Evolutionary conservation across 1,284 basidiomycete genomes (phyloP), one percentile per base, ranked within the genome.

Genomic region (Agroathelia rolfsii): DNA sequence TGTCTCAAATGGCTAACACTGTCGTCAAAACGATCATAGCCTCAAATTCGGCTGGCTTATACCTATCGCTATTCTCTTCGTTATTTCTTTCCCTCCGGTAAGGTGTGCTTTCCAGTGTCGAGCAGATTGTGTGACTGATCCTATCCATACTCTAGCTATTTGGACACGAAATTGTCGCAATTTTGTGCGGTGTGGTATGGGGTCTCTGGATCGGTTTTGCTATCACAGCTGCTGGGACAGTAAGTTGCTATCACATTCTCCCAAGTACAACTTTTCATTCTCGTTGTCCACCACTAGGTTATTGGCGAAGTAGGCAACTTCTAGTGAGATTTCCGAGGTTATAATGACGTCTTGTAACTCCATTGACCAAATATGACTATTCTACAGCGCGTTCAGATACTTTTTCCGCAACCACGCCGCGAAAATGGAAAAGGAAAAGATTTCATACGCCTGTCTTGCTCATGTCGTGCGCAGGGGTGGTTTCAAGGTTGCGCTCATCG

Each of bases 181-280:
- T 86, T 23, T 57, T 86, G 6, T 78, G 75, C 45, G 82, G 82
- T n/a, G 53, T 85, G n/a, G 77, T 84, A 1, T 82, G 76, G 76
- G 78, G 78, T 5, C 55, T 82, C 3, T 69, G 76, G 61, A 45
- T 66, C 13, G 77, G 77, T 3, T 81, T 81, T 41, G 77, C 50
- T 3, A 80, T 81, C 41, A 72, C 78, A 6, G 67, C 69, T 9
- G 72, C 68, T 12, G 77, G 78, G 1, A 81, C 76, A 59, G 56
- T 24, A 24, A 24, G 22, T n/a, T 8, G 22, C n/a, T 24, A 24
- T n/a, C 8, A 24, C 22, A 8, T n/a, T n/a, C 8, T 8, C 9
- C 22, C n/a, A 24, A 24, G 9, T 9, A 24, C 8, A 24, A 26
- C 5, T 5, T 11, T 5, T 15, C 12, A 7, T 26, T 11, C 12